Base-by-base conservation (phyloP, 805 yeast genomes). In the Ogataea paraovalis region DNA sequence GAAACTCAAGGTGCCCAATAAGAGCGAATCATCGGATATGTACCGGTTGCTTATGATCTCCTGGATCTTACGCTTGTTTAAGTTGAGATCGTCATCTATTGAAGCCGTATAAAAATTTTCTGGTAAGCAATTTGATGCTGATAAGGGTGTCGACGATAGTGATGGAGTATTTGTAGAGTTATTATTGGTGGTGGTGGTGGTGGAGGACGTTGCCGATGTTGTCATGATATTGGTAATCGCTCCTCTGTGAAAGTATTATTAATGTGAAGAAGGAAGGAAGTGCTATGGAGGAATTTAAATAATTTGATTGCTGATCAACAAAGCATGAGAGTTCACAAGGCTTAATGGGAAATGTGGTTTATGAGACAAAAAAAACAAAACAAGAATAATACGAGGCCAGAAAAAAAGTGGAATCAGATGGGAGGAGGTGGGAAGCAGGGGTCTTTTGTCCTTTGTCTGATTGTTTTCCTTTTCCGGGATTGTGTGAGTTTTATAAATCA, bases 1-100 rank as follows among this genome's bases (percentile, higher is more conserved):
- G 46, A 76, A 70, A 44, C 71, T 71, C 50, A 76, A 64, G 28
- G 76, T 67, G 2, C 85, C 85, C 22, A 74, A 57, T 28, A 78
- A 59, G 12, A 76, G 54, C 2, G 80, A 67, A 20, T 55, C 60
- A 43, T 73, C 76, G 41, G 74, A 75, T 3, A 57, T 39, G 43
- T 55, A 59, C n/a, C 51, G 43, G 43, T 53, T 59, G 28, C 66
- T 56, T 14, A 66, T 42, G 14, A 64, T 51, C 36, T 58, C 67
- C 20, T 59, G 54, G 21, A 73, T 62, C 50, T 62, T 70, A 19
- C 53, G 49, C 48, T 66, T 68, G 44, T 52, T 52, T 18, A 50
- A 30, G 12, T 39, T 16, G 3, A 64, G 47, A 4, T 53, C 44
- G n/a, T 51, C 49, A 42, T 59, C 61, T 18, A 61, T 54, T 34